Evolutionary conservation across 1,284 basidiomycete species (phyloP), one percentile per base, ranked within the genome.

Genomic region (Ustilago cynodontis): DNA sequence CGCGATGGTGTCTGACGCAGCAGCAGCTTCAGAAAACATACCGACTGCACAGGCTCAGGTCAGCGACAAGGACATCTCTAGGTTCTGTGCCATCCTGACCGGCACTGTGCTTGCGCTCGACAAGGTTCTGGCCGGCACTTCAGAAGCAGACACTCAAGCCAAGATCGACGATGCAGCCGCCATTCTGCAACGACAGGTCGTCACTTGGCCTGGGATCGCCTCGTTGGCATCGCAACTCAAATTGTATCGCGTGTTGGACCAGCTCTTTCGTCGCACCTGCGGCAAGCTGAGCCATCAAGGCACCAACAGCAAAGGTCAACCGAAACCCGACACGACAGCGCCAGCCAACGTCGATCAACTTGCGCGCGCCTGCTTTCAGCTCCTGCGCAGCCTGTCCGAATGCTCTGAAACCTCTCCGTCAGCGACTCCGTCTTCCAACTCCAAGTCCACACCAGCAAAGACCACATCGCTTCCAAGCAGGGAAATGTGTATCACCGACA

Each of bases 161-260:
- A 66, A 61, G 22, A n/a, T 77, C 29, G 63, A 71, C 47, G 43
- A 61, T 41, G 74, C 65, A 6, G 52, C 62, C 20, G 33, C 31
- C 6, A 54, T 64, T 10, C 24, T 69, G 3, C 45, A 53, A n/a
- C 53, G 43, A 2, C 57, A 56, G 35, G 37, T 73, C 13, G 26
- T 28, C 11, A 26, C 5, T 6, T 77, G 75, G 75, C 75, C 75
- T 20, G 26, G 10, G 2, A 64, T 45, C 20, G 60, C 59, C 14
- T 26, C 64, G 14, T 53, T 62, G 50, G 37, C 65, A 14, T 64
- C 66, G 22, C 69, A 73, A 58, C 45, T 67, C 64, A 79, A 79
- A 63, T 59, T 72, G 2, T 65, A 73, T 33, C 73, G 77, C 18
- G 74, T 77, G 16, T 14, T 79, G 6, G 77, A 73, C 22, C 77